Base-by-base conservation (phyloP, 805 yeast genomes). In the Wickerhamiella sorbophila region DNA sequence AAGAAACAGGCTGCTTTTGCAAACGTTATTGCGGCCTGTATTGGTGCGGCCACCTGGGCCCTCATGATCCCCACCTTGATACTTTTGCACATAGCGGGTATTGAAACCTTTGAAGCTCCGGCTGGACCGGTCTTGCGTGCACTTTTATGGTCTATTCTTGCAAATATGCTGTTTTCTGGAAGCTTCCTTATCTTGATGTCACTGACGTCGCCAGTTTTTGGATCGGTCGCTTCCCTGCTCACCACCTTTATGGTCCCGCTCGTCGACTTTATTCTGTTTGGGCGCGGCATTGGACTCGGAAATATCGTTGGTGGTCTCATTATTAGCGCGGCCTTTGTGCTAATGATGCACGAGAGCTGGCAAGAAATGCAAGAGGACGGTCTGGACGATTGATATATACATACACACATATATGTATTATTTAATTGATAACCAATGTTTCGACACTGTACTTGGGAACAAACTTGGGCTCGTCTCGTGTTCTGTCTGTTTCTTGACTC, bases 201-300 rank as follows among this genome's bases (percentile, higher is more conserved):
- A 0, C 67, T 84, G 43, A 84, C 95, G 0, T 77, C 82, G 3
- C 95, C 95, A 0, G 94, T 85, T 1, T 63, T 85, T 34, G 79
- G 91, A 1, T 58, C 66, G n/a, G 75, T 71, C 5, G 69, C 79
- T 27, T 72, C 85, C 0, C 62, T 84, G 44, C 67, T 84, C 38
- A 82, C 94, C 0, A 85, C 86, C 17, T 69, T 84, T 47, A 58
- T 84, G 41, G 91, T 85, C 35, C 94, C 94, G 0, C 39, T 81
- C 1, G 75, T 75, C 17, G 94, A 84, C 55, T 81, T 80, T 77
- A 41, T 70, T 0, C 50, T 79, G 8, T 80, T 79, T 60, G 81
- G 77, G 4, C 70, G 73, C 19, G 64, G 58, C 2, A 63, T 84
- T 41, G 67, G 74, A 14, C 32, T 55, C 1, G 71, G 67, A 22